These are phyloP conservation scores for Quercus aquifolioides DNA, from an alignment of 306 rosid genomes.

Conservation along the genomic window DNA sequence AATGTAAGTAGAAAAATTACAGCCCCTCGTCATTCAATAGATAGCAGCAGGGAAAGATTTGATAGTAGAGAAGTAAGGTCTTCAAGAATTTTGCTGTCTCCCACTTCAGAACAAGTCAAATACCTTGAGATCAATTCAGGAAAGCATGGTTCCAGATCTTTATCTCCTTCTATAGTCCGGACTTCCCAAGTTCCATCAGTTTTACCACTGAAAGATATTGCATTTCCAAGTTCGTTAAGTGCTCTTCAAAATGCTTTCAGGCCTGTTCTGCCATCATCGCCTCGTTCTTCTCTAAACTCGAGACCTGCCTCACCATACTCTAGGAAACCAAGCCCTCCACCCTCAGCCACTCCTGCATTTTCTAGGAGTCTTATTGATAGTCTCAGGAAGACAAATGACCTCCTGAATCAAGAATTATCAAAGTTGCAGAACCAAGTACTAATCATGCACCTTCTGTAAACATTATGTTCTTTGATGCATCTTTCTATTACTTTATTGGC, in stretches of 20 bases:
- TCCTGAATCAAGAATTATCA: constrained; percentile 59
- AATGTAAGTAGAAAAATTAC: constrained; percentile 34
- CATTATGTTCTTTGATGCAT: neutral
- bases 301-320: constrained; percentile 64
- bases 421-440: constrained; percentile 68
- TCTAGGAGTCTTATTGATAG: constrained; percentile 80
- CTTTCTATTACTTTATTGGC: constrained; percentile 8
- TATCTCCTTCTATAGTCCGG: constrained; percentile 49
- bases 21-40: constrained; percentile 43
- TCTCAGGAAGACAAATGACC: constrained; percentile 67
- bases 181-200: constrained; percentile 60
- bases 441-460: constrained; percentile 17
- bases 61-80: constrained; percentile 50
- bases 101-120: constrained; percentile 56
- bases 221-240: constrained; percentile 69
- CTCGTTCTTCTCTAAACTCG: constrained; percentile 33
- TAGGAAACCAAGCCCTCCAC: constrained; percentile 83
- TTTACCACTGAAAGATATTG: constrained; percentile 64
- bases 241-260: constrained; percentile 51
- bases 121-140: constrained; percentile 51
- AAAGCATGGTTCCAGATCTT: constrained; percentile 38
- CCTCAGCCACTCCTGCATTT: constrained; percentile 60
- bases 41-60: constrained; percentile 48
- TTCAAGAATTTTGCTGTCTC: constrained; percentile 62
- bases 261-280: constrained; percentile 32